Evolutionary conservation across 1,284 basidiomycete genomes (phyloP).

Genomic region (Irpex lacteus): DNA sequence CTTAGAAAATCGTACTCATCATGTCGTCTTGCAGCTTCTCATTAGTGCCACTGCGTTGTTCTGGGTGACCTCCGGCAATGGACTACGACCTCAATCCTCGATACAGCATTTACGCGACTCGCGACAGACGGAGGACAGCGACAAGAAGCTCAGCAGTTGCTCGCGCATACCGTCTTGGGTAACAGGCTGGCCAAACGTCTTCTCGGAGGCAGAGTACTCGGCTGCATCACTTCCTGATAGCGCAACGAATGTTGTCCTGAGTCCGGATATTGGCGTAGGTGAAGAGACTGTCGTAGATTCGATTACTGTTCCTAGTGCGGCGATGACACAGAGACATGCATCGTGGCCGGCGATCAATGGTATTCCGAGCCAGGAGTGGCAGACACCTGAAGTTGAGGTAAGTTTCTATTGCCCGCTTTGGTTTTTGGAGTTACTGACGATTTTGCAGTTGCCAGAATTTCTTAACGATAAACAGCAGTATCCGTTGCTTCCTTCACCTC

Average conservation of each 20-base stretch:
- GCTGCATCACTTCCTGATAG: not conserved
- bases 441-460: not conserved
- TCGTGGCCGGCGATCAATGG: not conserved
- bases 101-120: not conserved
- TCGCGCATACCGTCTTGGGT: not conserved
- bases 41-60: constrained; percentile 24
- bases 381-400: not conserved
- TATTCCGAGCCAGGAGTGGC: not conserved
- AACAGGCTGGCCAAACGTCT: not conserved
- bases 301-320: not conserved
- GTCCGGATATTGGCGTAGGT: not conserved
- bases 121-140: not conserved
- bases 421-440: not conserved
- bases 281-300: not conserved
- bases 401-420: not conserved
- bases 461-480: no score
- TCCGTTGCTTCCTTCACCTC: no score
- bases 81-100: constrained; percentile 9
- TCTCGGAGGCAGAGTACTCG: not conserved
- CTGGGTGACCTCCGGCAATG: constrained; percentile 26
- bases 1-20: not conserved
- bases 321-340: not conserved
- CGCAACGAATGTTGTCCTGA: not conserved
- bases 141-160: not conserved
- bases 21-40: constrained; percentile 17